Conservation (phyloP, 495 filamentous ascomycete genomes). For the Hyaloscypha bicolor region DNA sequence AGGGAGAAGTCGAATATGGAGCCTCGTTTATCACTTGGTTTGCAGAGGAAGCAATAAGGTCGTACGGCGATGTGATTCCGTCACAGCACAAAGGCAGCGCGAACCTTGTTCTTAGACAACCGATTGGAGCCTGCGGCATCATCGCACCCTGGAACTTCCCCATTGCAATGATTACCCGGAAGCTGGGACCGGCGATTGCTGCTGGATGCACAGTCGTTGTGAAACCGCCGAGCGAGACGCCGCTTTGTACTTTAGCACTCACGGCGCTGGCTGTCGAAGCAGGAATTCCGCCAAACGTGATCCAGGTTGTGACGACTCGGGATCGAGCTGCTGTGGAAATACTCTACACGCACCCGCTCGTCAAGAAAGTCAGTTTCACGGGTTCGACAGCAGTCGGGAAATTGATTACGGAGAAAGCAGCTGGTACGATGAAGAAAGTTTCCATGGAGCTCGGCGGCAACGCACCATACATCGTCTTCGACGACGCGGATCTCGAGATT, state of each 20-base stretch:
- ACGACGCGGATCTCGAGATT: constrained; percentile 77
- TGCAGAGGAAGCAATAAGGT: constrained; percentile 56
- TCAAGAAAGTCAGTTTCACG: constrained; percentile 86
- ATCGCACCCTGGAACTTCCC: constrained; percentile 50
- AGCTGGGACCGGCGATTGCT: constrained; percentile 41
- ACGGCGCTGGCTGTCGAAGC: constrained; percentile 57
- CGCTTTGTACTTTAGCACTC: constrained; percentile 52
- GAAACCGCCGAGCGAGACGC: constrained; percentile 65
- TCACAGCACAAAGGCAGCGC: constrained; percentile 22
- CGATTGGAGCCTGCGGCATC: constrained; percentile 39
- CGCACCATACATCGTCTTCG: constrained; percentile 89
- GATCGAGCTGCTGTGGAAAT: constrained; percentile 59
- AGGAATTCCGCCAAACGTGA: constrained; percentile 55
- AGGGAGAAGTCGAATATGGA: constrained; percentile 57
- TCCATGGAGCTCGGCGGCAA: constrained; percentile 87
- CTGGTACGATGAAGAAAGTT: constrained; percentile 78
- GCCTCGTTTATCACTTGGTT: constrained; percentile 65
- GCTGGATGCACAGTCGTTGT: constrained; percentile 63
- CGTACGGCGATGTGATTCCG: constrained; percentile 58
- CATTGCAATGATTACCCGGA: constrained; percentile 44
- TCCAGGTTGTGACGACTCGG: constrained; percentile 58
- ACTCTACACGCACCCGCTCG: constrained; percentile 56
- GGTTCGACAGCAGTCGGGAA: constrained; percentile 83
- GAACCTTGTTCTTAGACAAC: constrained; percentile 36
- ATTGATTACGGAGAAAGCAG: constrained; percentile 76